phyloP scores from a whole-genome alignment of 2,329 filamentous ascomycete species.

The Colletotrichum orchidophilum region DNA sequence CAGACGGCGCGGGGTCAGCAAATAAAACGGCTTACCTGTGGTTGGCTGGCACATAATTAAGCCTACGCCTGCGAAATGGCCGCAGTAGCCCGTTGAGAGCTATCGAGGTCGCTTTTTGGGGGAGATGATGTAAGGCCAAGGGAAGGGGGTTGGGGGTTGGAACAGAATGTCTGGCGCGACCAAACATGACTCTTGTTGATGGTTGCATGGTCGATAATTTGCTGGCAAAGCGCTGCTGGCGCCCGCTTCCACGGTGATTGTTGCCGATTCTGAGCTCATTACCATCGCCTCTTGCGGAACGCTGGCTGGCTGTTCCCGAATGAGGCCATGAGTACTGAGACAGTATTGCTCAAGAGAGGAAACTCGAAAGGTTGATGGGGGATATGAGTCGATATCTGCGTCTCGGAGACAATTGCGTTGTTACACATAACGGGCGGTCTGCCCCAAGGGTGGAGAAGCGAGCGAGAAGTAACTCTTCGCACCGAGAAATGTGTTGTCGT shows the following conservation, averaged over 20 bases:
- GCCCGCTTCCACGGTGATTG: constrained; percentile 19
- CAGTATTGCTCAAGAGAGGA: background rate
- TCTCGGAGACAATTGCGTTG: constrained; percentile 11
- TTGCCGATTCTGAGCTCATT: constrained; percentile 22
- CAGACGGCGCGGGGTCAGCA: constrained; percentile 24
- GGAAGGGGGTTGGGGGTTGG: background rate
- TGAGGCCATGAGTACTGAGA: background rate
- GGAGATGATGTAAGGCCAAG: too few relatives aligned
- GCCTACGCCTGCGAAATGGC: constrained; percentile 1
- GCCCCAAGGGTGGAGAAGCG: constrained; percentile 5
- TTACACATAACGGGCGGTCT: background rate
- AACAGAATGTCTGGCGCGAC: background rate
- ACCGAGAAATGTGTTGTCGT: too few relatives aligned
- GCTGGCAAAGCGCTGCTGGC: constrained; percentile 25
- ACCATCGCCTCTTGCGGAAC: background rate
- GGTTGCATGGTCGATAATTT: constrained; percentile 8
- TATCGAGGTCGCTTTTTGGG: background rate
- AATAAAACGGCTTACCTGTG: constrained; percentile 9
- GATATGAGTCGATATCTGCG: background rate
- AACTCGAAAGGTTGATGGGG: background rate
- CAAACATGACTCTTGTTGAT: background rate
- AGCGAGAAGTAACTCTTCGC: too few relatives aligned
- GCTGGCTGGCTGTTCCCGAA: background rate
- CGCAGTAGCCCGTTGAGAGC: constrained; percentile 4
- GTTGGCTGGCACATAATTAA: constrained; percentile 15